These are phyloP conservation scores for Trichoderma arundinaceum DNA, from an alignment of 2,329 filamentous ascomycete genomes.

Conservation along the genomic window DNA sequence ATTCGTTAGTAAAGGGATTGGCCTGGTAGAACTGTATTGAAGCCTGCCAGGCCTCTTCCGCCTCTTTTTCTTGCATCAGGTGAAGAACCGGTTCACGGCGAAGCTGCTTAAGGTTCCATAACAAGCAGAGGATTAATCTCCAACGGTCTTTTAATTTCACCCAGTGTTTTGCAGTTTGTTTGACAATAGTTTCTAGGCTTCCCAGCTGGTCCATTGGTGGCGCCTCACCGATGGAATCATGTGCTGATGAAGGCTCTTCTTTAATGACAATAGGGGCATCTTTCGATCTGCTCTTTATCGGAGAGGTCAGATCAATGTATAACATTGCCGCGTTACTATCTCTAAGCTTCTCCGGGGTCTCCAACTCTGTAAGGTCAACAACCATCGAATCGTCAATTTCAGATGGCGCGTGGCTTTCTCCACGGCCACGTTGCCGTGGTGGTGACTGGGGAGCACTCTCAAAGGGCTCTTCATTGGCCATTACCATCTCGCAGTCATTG, in stretches of 20 bases:
- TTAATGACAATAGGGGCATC: background rate
- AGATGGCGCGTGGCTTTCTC: slow-evolving; percentile 23
- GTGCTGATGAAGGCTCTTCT: background rate
- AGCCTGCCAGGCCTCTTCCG: slow-evolving; percentile 35
- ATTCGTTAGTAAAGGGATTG: background rate
- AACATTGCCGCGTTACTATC: background rate
- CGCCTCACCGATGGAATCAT: background rate
- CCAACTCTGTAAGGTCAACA: slow-evolving; percentile 43
- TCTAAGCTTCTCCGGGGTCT: slow-evolving; percentile 33
- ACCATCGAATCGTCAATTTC: slow-evolving; percentile 37
- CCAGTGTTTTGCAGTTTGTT: slow-evolving; percentile 36
- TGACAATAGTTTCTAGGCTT: slow-evolving; percentile 35
- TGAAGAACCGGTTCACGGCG: slow-evolving; percentile 40
- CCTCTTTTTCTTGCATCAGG: slow-evolving; percentile 33
- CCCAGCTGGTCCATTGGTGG: slow-evolving; percentile 38
- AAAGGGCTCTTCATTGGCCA: background rate
- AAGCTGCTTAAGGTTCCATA: slow-evolving; percentile 41
- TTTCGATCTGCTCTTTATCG: slow-evolving; percentile 33
- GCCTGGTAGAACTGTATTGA: background rate
- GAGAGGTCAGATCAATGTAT: slow-evolving; percentile 40
- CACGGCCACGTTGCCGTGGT: background rate
- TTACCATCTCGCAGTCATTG: background rate
- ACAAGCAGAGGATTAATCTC: slow-evolving; percentile 41
- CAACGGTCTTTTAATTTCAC: slow-evolving; percentile 40
- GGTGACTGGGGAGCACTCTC: background rate